phyloP scores from a whole-genome alignment of 495 filamentous ascomycete species.

The Aspergillus funiculosus region DNA sequence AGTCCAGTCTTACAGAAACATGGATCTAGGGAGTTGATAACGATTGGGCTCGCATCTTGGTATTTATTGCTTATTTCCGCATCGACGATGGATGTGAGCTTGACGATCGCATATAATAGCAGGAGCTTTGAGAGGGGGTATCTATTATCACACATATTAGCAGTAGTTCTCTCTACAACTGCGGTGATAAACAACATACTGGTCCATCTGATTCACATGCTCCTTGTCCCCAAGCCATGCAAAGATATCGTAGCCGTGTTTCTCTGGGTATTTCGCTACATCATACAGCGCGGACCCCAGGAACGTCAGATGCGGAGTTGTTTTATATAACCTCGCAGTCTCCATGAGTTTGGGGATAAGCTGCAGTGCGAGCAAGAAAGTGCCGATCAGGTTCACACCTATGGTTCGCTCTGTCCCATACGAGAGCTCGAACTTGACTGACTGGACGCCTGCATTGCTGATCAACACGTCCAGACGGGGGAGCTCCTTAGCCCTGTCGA shows the following conservation, averaged over 20 bases:
- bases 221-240: background rate
- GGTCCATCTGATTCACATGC: background rate
- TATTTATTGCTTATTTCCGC: background rate
- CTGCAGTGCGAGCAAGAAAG: conserved; percentile 29
- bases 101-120: background rate
- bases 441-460: conserved; percentile 31
- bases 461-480: conserved; percentile 30
- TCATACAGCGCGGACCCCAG: conserved; percentile 8
- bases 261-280: background rate
- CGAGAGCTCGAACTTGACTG: conserved; percentile 9
- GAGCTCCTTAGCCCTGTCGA: conserved; percentile 16
- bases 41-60: background rate
- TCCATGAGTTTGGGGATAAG: conserved; percentile 26
- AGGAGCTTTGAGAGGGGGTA: conserved; percentile 7
- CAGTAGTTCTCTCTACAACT: background rate
- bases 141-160: background rate
- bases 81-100: background rate
- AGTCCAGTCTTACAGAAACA: conserved; percentile 6
- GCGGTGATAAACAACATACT: background rate
- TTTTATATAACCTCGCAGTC: conserved; percentile 9
- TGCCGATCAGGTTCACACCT: conserved; percentile 43
- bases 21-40: conserved; percentile 6
- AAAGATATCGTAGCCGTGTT: conserved; percentile 4
- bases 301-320: conserved; percentile 10
- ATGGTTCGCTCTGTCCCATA: conserved; percentile 37